Evolutionary conservation across 1,139 yeast species (phyloP).

Genomic region (Geotrichum siamense): DNA sequence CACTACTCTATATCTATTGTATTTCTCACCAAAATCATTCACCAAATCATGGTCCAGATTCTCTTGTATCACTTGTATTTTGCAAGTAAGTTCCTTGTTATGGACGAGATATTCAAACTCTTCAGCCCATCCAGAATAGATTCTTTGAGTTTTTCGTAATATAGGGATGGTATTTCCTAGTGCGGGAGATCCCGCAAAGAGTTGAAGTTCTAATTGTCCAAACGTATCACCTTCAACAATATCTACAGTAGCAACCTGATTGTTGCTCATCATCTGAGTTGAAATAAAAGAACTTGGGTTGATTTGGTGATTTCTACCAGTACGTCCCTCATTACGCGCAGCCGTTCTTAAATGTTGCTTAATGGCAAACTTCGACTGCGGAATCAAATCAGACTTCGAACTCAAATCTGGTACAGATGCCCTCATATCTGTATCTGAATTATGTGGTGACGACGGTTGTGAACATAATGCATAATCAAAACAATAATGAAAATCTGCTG

Average conservation of each 20-base stretch:
- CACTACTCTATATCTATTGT: constrained; percentile 19
- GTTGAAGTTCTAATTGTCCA: constrained; percentile 21
- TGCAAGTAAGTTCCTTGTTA: constrained; percentile 21
- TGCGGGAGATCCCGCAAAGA: constrained; percentile 14
- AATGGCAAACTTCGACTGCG: constrained; percentile 19
- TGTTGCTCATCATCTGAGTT: background rate
- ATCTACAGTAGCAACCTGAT: constrained; percentile 17
- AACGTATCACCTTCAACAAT: constrained; percentile 22
- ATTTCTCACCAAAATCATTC: constrained; percentile 20
- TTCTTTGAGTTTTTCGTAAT: constrained; percentile 20
- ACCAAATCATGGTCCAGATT: background rate
- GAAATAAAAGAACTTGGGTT: background rate
- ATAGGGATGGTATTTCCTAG: constrained; percentile 6
- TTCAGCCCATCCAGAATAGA: constrained; percentile 22
- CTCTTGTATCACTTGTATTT: constrained; percentile 19
- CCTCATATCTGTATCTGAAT: constrained; percentile 15
- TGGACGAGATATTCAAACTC: constrained; percentile 22
- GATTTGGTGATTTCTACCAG: background rate
- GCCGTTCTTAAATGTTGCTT: constrained; percentile 7
- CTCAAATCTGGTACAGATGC: background rate
- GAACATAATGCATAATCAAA: constrained; percentile 18
- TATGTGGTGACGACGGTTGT: constrained; percentile 17
- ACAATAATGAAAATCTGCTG: constrained; percentile 15
- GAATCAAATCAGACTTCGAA: constrained; percentile 12
- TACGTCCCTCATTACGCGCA: too few relatives aligned